Percentiles rank a stretch among this genome's conserved stretches.
These are phyloP conservation scores for Quillaja saponaria DNA, from an alignment of 306 rosid species.

Conservation along the genomic window DNA sequence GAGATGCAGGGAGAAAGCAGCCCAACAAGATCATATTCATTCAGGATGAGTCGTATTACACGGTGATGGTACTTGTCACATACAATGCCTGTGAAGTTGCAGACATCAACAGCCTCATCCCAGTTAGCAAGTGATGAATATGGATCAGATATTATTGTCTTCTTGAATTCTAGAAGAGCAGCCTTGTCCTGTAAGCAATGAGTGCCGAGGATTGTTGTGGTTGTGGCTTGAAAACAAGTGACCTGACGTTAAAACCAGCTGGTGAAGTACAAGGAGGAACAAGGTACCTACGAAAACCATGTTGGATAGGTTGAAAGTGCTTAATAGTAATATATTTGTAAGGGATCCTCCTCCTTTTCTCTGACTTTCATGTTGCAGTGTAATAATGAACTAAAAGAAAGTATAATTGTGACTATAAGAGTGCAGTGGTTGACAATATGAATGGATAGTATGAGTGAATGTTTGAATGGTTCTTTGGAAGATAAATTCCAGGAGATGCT, in stretches of 20 bases:
- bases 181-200: constrained; percentile 51
- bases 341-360: background rate
- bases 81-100: constrained; percentile 54
- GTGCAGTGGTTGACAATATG: background rate
- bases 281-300: constrained; percentile 45
- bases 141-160: constrained; percentile 45
- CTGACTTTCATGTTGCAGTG: constrained; percentile 25
- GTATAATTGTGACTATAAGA: constrained; percentile 14
- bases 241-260: constrained; percentile 31
- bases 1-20: constrained; percentile 56
- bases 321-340: background rate
- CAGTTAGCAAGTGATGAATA: constrained; percentile 51
- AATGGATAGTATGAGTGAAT: constrained; percentile 6
- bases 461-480: constrained; percentile 5
- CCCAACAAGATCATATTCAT: constrained; percentile 44
- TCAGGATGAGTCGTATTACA: constrained; percentile 37
- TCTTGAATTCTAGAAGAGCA: constrained; percentile 56
- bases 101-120: constrained; percentile 50
- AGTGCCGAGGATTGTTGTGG: constrained; percentile 39
- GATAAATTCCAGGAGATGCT: background rate
- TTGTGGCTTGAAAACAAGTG: constrained; percentile 28
- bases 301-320: background rate
- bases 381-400: no score
- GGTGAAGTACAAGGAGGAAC: constrained; percentile 46
- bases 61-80: constrained; percentile 49